A percentile compares a stretch with the other conserved stretches of the same genome.
Evolutionary conservation across 2,329 filamentous ascomycete genomes (phyloP).

Genomic region (Keithomyces neogunnii): DNA sequence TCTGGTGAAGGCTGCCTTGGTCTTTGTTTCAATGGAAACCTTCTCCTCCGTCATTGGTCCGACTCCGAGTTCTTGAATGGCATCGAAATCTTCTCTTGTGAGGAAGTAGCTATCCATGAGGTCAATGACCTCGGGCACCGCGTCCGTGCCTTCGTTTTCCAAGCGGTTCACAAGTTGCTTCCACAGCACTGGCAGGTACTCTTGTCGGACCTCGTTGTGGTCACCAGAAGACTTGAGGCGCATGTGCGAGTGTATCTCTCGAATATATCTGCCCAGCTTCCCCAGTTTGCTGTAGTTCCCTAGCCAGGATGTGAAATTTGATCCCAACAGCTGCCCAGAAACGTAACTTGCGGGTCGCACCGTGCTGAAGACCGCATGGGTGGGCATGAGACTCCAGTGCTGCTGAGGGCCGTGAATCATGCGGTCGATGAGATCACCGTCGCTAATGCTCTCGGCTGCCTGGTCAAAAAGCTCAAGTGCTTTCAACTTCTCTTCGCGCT

Average conservation of each 20-base stretch:
- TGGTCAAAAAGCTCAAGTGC: conserved; percentile 77
- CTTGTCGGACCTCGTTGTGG: conserved; percentile 85
- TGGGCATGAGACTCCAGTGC: conserved; percentile 97
- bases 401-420: conserved; percentile 99
- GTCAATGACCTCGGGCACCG: conserved; percentile 74
- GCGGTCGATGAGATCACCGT: conserved; percentile 88
- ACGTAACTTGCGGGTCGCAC: conserved; percentile 85
- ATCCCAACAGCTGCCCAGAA: conserved; percentile 66
- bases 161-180: conserved; percentile 67
- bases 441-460: conserved; percentile 92
- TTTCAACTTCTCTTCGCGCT: conserved; percentile 67
- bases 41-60: conserved; percentile 70
- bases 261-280: conserved; percentile 70
- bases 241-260: conserved; percentile 97
- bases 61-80: conserved; percentile 82
- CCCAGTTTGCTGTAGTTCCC: conserved; percentile 87
- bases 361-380: conserved; percentile 91
- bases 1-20: conserved; percentile 84
- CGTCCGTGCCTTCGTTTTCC: conserved; percentile 71
- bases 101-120: conserved; percentile 97
- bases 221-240: conserved; percentile 83
- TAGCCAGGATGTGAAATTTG: conserved; percentile 83
- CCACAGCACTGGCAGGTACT: conserved; percentile 88
- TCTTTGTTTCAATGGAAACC: conserved; percentile 73
- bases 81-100: conserved; percentile 90